Base-by-base conservation (phyloP, 2,329 filamentous ascomycete genomes). In the Thielaviopsis cerberus region DNA sequence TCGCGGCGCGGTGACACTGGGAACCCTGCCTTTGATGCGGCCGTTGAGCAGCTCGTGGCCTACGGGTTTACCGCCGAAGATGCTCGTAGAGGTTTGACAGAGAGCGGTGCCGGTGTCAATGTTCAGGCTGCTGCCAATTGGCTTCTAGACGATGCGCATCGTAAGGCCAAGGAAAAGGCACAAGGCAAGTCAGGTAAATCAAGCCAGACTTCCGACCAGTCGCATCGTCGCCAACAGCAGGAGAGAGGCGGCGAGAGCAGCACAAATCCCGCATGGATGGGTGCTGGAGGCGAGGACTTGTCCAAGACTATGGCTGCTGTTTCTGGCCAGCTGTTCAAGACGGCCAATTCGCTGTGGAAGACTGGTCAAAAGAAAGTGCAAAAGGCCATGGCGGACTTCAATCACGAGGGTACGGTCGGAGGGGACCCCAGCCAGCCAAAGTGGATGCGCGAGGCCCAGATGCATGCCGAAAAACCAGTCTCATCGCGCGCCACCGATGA, bases 331-430 rank as follows among this genome's bases (percentile, higher is more conserved):
- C 71, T 98, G 13, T 82, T 97, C 69, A 98, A 98, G 69, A 92
- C 90, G 2, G 92, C 92, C 1, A 94, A 94, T 63, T 91, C 88
- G 0, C 72, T 97, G 0, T 98, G 92, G 92, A 98, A 95, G 68
- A 87, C 86, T 2, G 83, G 91, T 0, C 88, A 90, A 66, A 98
- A 95, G 70, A 90, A 88, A 67, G 80, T 97, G 59, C 88, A 94
- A 65, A 88, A 92, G 69, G 91, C 88, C 4, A 86, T 97, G 34
- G 83, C 89, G 8, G 92, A 98, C 17, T 86, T 97, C 60, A 80
- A 85, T 63, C 77, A 78, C 50, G 84, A 82, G n/a, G 74, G 76
- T 25, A 8, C 30, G n/a, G 41, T 13, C n/a, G 57, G 54, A 4
- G 64, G 69, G 17, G 89, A 95, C 66, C 76, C 85, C 1, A 86